Evolutionary conservation across 163 green algal genomes (phyloP).

Genomic region (Scenedesmus sp.): DNA sequence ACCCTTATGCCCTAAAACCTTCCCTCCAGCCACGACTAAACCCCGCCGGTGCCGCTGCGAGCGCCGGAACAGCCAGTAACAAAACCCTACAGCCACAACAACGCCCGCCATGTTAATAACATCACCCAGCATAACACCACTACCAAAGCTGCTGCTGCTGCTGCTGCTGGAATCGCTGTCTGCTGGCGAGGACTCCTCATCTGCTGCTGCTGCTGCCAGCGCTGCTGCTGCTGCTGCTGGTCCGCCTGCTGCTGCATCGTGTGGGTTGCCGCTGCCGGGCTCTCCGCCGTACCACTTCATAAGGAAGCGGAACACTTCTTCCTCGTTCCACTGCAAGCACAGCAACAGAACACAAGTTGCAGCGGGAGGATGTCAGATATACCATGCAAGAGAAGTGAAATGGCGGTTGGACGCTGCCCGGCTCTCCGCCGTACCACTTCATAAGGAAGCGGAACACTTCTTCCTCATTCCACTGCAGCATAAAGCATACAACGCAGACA

Average conservation of each 20-base stretch:
- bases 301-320: constrained; percentile 31
- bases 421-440: constrained; percentile 20
- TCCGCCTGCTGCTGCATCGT: neutral
- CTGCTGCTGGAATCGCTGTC: neutral
- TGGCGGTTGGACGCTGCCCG: neutral
- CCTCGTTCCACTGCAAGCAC: constrained; percentile 44
- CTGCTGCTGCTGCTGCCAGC: neutral
- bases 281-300: constrained; percentile 40
- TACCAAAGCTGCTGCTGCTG: neutral
- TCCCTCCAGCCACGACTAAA: neutral
- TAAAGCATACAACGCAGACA: too few species aligned
- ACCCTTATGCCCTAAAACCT: neutral
- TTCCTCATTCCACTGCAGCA: constrained; percentile 41
- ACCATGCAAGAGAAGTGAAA: too few species aligned
- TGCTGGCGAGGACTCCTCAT: neutral
- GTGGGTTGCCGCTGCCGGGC: constrained; percentile 22
- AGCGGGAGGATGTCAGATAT: neutral
- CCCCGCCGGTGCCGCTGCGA: constrained; percentile 3
- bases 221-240: neutral
- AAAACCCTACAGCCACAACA: neutral
- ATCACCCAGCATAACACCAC: neutral
- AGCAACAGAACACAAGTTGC: neutral
- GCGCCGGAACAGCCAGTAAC: neutral
- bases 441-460: constrained; percentile 12
- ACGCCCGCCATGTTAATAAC: neutral